phyloP scores from a whole-genome alignment of 768 basidiomycete genomes.

The Aureoboletus auriporus region DNA sequence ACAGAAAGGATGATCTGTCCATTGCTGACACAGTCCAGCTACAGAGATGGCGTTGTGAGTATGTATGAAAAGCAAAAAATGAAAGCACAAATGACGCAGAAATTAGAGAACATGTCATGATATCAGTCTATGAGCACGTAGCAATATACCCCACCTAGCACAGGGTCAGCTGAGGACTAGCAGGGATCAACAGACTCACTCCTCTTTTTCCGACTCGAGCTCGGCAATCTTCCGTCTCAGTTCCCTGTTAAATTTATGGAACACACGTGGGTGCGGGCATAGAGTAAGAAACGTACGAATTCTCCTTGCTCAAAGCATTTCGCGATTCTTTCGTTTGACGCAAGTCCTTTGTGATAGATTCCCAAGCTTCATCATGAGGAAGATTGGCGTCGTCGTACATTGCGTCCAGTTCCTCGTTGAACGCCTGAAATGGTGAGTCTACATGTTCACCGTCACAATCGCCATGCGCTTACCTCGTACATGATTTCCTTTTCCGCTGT shows the following conservation, averaged over 20 bases:
- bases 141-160: slow-evolving; percentile 62
- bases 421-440: slow-evolving; percentile 51
- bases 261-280: not conserved
- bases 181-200: slow-evolving; percentile 47
- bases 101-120: slow-evolving; percentile 26
- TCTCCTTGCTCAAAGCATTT: slow-evolving; percentile 74
- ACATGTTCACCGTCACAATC: not conserved
- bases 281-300: slow-evolving; percentile 53
- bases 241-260: slow-evolving; percentile 39
- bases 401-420: slow-evolving; percentile 89
- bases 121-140: slow-evolving; percentile 46
- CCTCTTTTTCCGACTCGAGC: slow-evolving; percentile 70
- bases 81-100: slow-evolving; percentile 16
- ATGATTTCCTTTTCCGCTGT: slow-evolving; percentile 89
- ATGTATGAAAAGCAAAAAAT: slow-evolving; percentile 17
- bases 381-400: slow-evolving; percentile 86
- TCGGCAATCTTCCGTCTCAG: slow-evolving; percentile 69
- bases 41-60: slow-evolving; percentile 15
- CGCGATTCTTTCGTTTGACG: slow-evolving; percentile 69
- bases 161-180: slow-evolving; percentile 7
- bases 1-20: slow-evolving; percentile 11
- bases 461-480: slow-evolving; percentile 66
- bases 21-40: slow-evolving; percentile 18
- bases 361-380: slow-evolving; percentile 80
- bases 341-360: slow-evolving; percentile 71